A percentile compares a stretch with the other conserved stretches of the same genome.
phyloP scores from a whole-genome alignment of 495 filamentous ascomycete species.

The Aspergillus panamensis region DNA sequence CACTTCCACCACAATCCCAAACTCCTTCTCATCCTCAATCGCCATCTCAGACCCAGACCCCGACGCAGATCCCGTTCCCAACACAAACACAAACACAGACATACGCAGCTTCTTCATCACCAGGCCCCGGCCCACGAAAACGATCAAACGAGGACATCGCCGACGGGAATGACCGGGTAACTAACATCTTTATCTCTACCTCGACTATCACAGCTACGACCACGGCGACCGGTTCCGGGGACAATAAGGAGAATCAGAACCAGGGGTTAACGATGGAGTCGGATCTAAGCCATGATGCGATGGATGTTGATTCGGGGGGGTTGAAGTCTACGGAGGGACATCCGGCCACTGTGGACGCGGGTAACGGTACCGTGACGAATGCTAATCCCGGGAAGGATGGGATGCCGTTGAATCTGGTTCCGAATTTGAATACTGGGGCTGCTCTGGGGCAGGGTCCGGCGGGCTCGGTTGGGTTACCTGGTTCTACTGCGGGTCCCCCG shows the following conservation, averaged over 20 bases:
- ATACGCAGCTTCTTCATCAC: not conserved
- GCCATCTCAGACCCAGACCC: not conserved
- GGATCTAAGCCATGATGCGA: not conserved
- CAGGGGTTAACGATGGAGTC: not conserved
- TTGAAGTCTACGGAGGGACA: not conserved
- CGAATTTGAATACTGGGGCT: slow-evolving; percentile 6
- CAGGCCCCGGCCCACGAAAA: slow-evolving; percentile 7
- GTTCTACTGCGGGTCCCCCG: slow-evolving; percentile 7
- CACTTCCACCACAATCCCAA: not conserved
- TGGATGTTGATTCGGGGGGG: not conserved
- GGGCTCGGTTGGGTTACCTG: not conserved
- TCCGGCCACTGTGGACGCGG: not conserved
- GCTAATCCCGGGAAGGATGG: not conserved
- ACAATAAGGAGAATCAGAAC: not conserved
- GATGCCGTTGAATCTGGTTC: not conserved
- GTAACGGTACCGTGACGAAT: not conserved
- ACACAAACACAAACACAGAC: not conserved
- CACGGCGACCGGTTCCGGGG: not conserved
- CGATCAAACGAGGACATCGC: not conserved
- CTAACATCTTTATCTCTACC: too few species aligned
- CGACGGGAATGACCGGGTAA: too few species aligned
- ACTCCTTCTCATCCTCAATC: not conserved
- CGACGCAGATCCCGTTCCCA: too few species aligned
- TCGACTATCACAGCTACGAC: not conserved
- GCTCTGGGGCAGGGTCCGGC: not conserved